A percentile compares a stretch with the other conserved stretches of the same genome.
These are phyloP conservation scores for Lentinula sp. DNA, from an alignment of 768 basidiomycete genomes.

Conservation along the genomic window DNA sequence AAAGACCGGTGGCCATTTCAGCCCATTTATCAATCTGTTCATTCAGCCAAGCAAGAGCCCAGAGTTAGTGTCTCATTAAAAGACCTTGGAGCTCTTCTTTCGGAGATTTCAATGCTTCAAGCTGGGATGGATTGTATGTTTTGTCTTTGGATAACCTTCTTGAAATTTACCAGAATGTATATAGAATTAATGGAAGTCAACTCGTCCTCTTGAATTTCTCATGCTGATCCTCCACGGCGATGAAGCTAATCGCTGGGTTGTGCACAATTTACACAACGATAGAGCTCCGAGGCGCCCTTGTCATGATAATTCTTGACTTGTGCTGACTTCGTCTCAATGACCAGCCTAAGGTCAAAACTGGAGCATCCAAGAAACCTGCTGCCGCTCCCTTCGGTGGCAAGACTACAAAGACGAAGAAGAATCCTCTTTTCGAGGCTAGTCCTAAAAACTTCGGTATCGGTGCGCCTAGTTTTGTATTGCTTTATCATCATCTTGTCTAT, in stretches of 20 bases:
- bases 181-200: no score
- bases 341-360: constrained; percentile 77
- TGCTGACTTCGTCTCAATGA: constrained; percentile 82
- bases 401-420: constrained; percentile 72
- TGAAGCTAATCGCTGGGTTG: constrained; percentile 2
- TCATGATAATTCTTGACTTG: not conserved
- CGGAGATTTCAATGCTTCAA: not conserved
- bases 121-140: not conserved
- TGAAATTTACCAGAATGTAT: no score
- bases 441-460: constrained; percentile 97
- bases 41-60: constrained; percentile 12
- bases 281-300: constrained; percentile 50
- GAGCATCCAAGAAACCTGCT: constrained; percentile 80
- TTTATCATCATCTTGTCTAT: not conserved
- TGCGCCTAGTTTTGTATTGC: constrained; percentile 25
- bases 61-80: not conserved
- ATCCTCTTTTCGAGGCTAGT: constrained; percentile 85
- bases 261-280: constrained; percentile 25
- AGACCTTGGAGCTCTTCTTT: not conserved
- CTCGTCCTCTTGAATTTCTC: no score
- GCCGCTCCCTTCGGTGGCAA: constrained; percentile 81
- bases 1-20: not conserved
- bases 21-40: constrained; percentile 14
- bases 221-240: not conserved
- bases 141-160: not conserved